Base-by-base conservation (phyloP, 768 basidiomycete species). In the Naganishia onofrii region DNA sequence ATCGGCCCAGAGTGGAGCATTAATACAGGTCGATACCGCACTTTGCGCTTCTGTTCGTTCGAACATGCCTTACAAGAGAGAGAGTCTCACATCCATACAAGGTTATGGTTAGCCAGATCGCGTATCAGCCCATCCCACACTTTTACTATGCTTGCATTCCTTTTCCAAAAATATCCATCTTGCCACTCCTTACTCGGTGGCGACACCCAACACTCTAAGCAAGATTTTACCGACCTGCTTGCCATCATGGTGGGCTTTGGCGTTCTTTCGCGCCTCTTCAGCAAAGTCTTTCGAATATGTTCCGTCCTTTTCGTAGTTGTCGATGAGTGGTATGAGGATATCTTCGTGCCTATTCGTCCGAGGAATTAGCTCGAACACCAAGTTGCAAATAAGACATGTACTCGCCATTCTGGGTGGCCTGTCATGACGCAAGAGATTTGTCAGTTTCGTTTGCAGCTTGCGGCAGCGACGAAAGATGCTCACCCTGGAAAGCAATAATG, bases 391-490 rank as follows among this genome's bases (percentile, higher is more conserved):
- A n/a, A 26, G n/a, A 26, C 2, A 12, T 7, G 29, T 12, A 46
- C 72, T 66, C 5, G 72, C 74, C 76, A 77, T 65, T 77, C 76
- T 4, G 76, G 74, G 57, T 77, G 76, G 46, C 75, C 75, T 74
- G 38, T 15, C 19, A 28, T 17, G 63, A 8, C 7, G 26, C 44
- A 57, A 29, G 12, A 46, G 19, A 44, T n/a, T 12, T 52, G 23
- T 54, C 60, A n/a, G 21, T 28, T 26, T 23, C 8, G 15, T 23
- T 12, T n/a, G 13, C 28, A 48, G 53, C 34, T 51, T 13, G 44
- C 26, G 31, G 15, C 15, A 42, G 42, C 13, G n/a, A 53, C 29
- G n/a, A 2, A 66, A 28, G 19, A 36, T 10, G 60, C 74, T 70
- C 28, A 74, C 75, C 75, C 42, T 76, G 75, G 44, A 74, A 73